Base-by-base conservation (phyloP, 2,329 filamentous ascomycete species). In the Falciphora oryzae region DNA sequence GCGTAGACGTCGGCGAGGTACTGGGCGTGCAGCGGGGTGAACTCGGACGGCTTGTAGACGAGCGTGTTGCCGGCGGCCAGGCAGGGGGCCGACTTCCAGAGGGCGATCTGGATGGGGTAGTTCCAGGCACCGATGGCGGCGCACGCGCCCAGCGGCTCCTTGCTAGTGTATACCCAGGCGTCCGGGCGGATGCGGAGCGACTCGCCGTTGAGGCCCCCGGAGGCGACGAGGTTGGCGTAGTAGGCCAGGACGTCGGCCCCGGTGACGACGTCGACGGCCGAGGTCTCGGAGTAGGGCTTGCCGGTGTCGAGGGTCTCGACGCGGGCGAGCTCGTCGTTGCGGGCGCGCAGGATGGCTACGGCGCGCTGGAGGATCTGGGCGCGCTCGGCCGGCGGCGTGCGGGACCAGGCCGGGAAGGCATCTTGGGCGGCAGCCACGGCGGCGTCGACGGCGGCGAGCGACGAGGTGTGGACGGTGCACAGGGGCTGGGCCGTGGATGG, bases 291-390 rank as follows among this genome's bases (percentile, higher is more conserved):
- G 76, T 85, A 94, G 10, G 92, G 86, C 76, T 96, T 96, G 73
- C 93, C 92, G 0, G 92, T 96, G 75, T 96, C 92, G 71, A 89
- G 81, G 2, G 92, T 96, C 78, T 96, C 92, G 65, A 92, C 80
- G 65, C 83, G 83, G 62, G 92, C 92, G 57, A 96, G 88, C 65
- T 88, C 86, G 72, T 96, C 90, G 75, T 96, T 96, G 68, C 88
- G 86, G 68, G 86, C 78, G 60, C 92, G 89, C 16, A 96, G 82
- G 18, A 96, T 77, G 60, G 85, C 78, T 25, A 90, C 92, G 3
- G 92, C 92, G 73, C 85, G 87, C 35, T 92, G 89, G 13, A 96
- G 85, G 69, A 96, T 89, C 65, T 90, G 87, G 1, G 91, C 87
- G 65, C 92, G 90, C 71, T 86, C 85, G 66, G 90, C 81, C n/a